phyloP scores from a whole-genome alignment of 1,139 yeast species.

The Candida labiduridarum region DNA sequence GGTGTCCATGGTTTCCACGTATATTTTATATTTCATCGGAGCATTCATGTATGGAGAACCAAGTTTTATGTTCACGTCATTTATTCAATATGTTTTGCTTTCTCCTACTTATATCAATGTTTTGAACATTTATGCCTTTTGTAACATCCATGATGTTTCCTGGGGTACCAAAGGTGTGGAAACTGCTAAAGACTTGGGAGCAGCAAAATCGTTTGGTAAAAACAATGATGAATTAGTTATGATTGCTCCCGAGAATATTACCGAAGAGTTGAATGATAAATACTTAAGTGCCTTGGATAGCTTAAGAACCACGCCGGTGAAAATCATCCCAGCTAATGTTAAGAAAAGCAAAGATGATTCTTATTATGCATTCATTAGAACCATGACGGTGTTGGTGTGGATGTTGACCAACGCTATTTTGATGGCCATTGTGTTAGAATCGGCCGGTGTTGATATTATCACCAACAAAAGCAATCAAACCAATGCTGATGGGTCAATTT shows the following conservation, averaged over 20 bases:
- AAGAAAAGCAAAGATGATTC: constrained; percentile 38
- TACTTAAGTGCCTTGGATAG: constrained; percentile 55
- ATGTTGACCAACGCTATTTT: constrained; percentile 47
- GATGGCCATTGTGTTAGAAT: constrained; percentile 44
- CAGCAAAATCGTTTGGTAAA: constrained; percentile 54
- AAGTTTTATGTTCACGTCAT: constrained; percentile 75
- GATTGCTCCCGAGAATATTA: constrained; percentile 61
- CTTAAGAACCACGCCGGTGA: constrained; percentile 36
- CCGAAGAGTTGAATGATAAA: constrained; percentile 60
- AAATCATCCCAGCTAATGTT: constrained; percentile 20
- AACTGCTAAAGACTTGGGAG: constrained; percentile 66
- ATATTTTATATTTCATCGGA: constrained; percentile 75
- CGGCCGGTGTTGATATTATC: constrained; percentile 41
- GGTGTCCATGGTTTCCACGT: constrained; percentile 85
- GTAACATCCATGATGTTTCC: constrained; percentile 83
- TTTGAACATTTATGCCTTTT: constrained; percentile 79
- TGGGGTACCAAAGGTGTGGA: constrained; percentile 88
- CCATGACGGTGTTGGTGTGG: constrained; percentile 51
- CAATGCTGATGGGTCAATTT: constrained; percentile 32
- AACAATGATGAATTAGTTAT: constrained; percentile 67
- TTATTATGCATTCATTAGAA: constrained; percentile 48
- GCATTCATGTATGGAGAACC: constrained; percentile 78
- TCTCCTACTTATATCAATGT: constrained; percentile 81
- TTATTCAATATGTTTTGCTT: constrained; percentile 67
- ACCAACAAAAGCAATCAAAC: constrained; percentile 19